Base-by-base conservation (phyloP, 805 yeast genomes). In the Saturnispora sanitii region DNA sequence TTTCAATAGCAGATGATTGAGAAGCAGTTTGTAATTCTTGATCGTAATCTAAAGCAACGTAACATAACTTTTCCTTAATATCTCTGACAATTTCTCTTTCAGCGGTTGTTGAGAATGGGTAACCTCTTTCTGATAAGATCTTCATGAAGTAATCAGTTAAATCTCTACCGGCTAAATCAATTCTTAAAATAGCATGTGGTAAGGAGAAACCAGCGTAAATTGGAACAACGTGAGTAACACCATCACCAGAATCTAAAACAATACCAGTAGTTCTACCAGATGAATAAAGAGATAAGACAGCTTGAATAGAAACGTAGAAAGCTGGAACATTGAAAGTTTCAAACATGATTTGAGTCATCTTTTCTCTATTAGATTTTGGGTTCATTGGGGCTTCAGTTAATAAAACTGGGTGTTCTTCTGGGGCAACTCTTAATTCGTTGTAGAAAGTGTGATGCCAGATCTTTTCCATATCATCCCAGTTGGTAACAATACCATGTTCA, bases 381-480 rank as follows among this genome's bases (percentile, higher is more conserved):
- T 92, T 92, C 86, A 87, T 84, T 71, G 98, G 98, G 54, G 98
- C 98, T 79, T 92, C 98, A 55, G 98, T 92, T 73, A 92, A 81
- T 68, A 92, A 75, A 60, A 90, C 95, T 67, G 97, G 96, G 79
- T 92, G 98, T 74, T 92, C 98, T 73, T 92, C 98, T 71, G 97
- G 97, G 47, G 96, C 96, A 67, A 92, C 96, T 76, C 97, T 86
- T 73, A 92, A 82, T 75, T 92, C 98, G 75, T 92, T 92, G 90
- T 88, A 90, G 80, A 92, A 92, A 60, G 97, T 92, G 79, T 92
- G 98, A 72, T 92, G 97, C 98, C 98, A 92, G 78, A 92, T 92
- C 75, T 90, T 90, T 77, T 92, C 98, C 98, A 92, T 92, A 67
- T 92, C 98, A 68, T 90, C 96, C 98, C 98, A 92, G 87, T 92